Conservation (phyloP, 148 eudicot genomes). For the Diospyros kaki region DNA sequence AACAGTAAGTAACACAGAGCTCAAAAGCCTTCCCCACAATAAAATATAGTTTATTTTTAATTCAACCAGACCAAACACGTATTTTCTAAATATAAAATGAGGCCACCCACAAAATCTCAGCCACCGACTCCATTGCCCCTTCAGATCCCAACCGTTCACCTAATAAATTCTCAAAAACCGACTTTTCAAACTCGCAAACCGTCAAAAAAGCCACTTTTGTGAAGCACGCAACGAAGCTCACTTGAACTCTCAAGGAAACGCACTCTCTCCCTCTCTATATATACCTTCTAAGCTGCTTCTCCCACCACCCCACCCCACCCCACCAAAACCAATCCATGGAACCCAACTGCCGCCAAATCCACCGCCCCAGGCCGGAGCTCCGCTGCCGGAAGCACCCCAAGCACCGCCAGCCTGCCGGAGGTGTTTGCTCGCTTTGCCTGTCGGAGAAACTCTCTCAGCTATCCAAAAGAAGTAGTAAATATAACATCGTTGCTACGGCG, state of each 20-base stretch:
- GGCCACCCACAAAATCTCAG: too few relatives aligned
- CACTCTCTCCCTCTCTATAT: not conserved
- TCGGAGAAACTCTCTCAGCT: constrained; percentile 42
- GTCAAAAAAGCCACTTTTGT: constrained; percentile 19
- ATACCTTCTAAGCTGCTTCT: not conserved
- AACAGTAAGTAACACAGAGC: too few relatives aligned
- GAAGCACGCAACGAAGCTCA: constrained; percentile 39
- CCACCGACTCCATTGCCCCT: not conserved
- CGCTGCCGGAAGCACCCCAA: constrained; percentile 68
- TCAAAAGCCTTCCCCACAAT: too few relatives aligned
- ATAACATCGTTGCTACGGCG: not conserved
- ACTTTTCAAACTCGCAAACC: constrained; percentile 15
- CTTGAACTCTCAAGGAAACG: constrained; percentile 38
- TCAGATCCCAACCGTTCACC: not conserved
- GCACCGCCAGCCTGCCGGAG: constrained; percentile 56
- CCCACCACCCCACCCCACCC: not conserved
- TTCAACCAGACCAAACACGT: too few relatives aligned
- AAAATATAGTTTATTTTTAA: too few relatives aligned
- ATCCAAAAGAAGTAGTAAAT: not conserved
- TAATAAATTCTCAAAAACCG: not conserved
- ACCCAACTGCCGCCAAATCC: not conserved
- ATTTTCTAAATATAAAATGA: too few relatives aligned
- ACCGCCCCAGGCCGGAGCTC: constrained; percentile 13
- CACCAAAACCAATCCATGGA: constrained; percentile 11
- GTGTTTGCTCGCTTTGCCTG: constrained; percentile 67